Base-by-base conservation (phyloP, 108 stramenopile species). In the Ochromonas danica region DNA sequence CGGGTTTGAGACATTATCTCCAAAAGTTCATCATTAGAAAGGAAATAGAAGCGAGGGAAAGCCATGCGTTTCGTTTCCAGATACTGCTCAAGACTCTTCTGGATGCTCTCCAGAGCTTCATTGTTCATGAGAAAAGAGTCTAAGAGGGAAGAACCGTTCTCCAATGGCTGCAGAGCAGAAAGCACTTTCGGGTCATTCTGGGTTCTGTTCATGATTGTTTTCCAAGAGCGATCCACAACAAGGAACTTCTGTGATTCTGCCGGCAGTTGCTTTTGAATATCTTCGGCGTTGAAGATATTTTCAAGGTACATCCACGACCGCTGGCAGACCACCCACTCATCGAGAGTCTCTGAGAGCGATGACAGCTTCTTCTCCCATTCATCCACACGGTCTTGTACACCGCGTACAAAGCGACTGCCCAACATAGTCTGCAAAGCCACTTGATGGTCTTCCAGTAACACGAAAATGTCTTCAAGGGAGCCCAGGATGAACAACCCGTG, bases 201-300 rank as follows among this genome's bases (percentile, higher is more conserved):
- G 1, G 88, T 88, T 0, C 65, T 39, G 17, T 39, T 43, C 87
- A 90, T 86, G 27, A 85, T 71, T 0, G 83, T 80, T 78, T 82
- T 85, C 89, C 89, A 90, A 30, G 77, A 57, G 40, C 82, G 80
- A 81, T 90, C 86, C 14, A 90, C 89, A 0, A 71, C 41, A 10
- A 61, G 60, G 79, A 90, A 90, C 77, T 89, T 88, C 38, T 79
- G 67, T 1, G 87, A 72, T 82, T 90, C 89, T 28, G 71, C 86
- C 0, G 89, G 89, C 28, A 90, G 85, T 84, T 90, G 89, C 87
- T 89, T 88, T 86, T 88, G 87, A 33, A 90, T 90, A 78, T 90
- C 89, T 65, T 90, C 89, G 0, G 88, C 88, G 43, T 70, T 79
- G 82, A 90, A 90, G 2, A 90, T 90, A 3, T 85, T 89, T 71